Evolutionary conservation across 305 asterid species (phyloP).

Genomic region (Solanum chacoense): DNA sequence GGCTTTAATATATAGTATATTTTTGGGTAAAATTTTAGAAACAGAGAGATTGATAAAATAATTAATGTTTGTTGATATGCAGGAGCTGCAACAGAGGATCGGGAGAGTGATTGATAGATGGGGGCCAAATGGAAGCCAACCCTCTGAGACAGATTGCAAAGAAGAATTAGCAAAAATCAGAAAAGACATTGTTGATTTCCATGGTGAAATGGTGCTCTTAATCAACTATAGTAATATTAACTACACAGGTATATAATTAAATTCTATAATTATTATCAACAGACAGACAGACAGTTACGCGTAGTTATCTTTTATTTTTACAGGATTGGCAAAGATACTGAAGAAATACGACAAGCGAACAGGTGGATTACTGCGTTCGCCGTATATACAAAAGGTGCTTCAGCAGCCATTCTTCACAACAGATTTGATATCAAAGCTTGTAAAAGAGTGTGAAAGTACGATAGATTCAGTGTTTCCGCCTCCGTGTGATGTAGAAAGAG

Average conservation of each 20-base stretch:
- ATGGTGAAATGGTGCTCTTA: constrained; percentile 94
- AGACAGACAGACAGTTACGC: background rate
- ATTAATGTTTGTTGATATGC: background rate
- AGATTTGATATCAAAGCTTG: constrained; percentile 70
- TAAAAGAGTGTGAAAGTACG: constrained; percentile 71
- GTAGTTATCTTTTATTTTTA: background rate
- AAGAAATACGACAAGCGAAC: constrained; percentile 88
- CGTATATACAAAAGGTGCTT: constrained; percentile 64
- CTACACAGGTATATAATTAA: constrained; percentile 55
- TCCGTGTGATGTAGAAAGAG: constrained; percentile 9
- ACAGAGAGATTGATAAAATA: background rate
- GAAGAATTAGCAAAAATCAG: constrained; percentile 56
- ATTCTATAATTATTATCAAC: background rate
- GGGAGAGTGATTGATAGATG: constrained; percentile 35
- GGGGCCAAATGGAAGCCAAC: constrained; percentile 33
- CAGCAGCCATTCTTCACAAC: constrained; percentile 86
- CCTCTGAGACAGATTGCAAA: constrained; percentile 40
- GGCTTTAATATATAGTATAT: background rate
- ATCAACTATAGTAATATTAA: constrained; percentile 80
- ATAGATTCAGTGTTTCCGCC: constrained; percentile 62
- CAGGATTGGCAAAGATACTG: constrained; percentile 76
- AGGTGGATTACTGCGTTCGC: constrained; percentile 66
- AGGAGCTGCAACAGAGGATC: constrained; percentile 77
- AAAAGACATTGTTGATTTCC: constrained; percentile 81
- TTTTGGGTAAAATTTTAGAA: background rate